Conservation (phyloP, 2,329 filamentous ascomycete genomes). For the Aspergillus felis region DNA sequence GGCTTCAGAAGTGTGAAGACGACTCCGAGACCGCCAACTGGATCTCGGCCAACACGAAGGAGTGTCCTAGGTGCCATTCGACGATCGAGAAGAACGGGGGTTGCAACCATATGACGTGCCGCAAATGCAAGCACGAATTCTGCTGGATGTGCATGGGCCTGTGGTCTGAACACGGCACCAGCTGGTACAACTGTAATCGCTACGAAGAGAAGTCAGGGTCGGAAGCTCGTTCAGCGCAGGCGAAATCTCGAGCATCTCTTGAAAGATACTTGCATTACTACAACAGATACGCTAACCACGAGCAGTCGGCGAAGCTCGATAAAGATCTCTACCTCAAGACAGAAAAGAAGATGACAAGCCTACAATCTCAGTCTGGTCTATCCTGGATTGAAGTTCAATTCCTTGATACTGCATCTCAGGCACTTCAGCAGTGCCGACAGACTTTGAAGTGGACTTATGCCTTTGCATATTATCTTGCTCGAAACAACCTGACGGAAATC, state of each 20-base stretch:
- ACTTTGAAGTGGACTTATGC: conserved; percentile 99
- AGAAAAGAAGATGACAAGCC: conserved; percentile 97
- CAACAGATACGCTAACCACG: conserved; percentile 97
- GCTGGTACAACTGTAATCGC: conserved; percentile 99
- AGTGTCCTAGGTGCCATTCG: conserved; percentile 91
- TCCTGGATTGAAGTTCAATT: conserved; percentile 99
- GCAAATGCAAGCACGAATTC: conserved; percentile 94
- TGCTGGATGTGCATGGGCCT: conserved; percentile 99
- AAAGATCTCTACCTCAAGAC: conserved; percentile 95
- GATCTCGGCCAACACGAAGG: conserved; percentile 98
- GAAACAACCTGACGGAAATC: conserved; percentile 93
- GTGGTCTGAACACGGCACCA: conserved; percentile 97
- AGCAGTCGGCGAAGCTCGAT: conserved; percentile 93
- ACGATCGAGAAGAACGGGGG: conserved; percentile 99
- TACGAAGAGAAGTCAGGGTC: conserved; percentile 94
- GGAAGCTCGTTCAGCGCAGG: conserved; percentile 87
- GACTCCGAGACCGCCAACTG: conserved; percentile 98
- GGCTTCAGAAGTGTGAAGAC: conserved; percentile 97
- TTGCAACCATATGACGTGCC: conserved; percentile 96
- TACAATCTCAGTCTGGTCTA: conserved; percentile 90
- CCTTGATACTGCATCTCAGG: conserved; percentile 85
- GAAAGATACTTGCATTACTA: conserved; percentile 99
- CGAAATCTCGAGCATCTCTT: conserved; percentile 81
- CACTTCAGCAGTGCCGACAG: conserved; percentile 93
- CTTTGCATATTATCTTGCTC: conserved; percentile 94